Evolutionary conservation across 495 filamentous ascomycete genomes (phyloP).

Genomic region (Aspergillus heteromorphus): DNA sequence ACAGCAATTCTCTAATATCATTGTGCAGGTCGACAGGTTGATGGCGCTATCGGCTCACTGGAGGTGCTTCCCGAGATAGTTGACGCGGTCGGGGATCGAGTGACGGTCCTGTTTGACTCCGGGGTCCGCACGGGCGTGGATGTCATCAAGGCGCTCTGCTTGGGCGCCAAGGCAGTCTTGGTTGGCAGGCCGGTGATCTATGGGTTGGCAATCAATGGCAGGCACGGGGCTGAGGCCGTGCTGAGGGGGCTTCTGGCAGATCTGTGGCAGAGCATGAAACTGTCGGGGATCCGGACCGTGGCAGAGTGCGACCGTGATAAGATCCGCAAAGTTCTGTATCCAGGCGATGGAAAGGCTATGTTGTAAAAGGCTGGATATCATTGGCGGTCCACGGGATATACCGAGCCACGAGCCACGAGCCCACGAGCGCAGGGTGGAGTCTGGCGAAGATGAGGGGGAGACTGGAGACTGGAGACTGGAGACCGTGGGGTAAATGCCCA

Average conservation of each 20-base stretch:
- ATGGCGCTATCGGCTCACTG: conserved; percentile 59
- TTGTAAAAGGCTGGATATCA: conserved; percentile 18
- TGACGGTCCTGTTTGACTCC: conserved; percentile 59
- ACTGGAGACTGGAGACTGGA: not conserved
- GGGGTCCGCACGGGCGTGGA: conserved; percentile 58
- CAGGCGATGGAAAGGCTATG: conserved; percentile 46
- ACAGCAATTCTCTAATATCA: not conserved
- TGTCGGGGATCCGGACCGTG: conserved; percentile 50
- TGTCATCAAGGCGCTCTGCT: conserved; percentile 78
- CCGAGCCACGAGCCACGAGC: not conserved
- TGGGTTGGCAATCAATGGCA: conserved; percentile 61
- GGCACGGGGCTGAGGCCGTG: conserved; percentile 53
- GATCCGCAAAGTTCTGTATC: conserved; percentile 48
- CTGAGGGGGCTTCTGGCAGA: conserved; percentile 54
- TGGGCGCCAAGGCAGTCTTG: conserved; percentile 84
- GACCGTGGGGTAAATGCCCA: not conserved
- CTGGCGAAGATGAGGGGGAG: not conserved
- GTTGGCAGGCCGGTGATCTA: conserved; percentile 85
- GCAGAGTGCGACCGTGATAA: conserved; percentile 46
- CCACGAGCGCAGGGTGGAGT: not conserved
- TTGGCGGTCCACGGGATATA: not conserved
- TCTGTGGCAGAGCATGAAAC: conserved; percentile 55
- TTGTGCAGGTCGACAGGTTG: conserved; percentile 52
- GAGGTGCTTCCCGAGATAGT: conserved; percentile 63
- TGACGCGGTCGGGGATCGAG: conserved; percentile 49